Conservation (phyloP, 148 eudicot species). For the Arbutus unedo region DNA sequence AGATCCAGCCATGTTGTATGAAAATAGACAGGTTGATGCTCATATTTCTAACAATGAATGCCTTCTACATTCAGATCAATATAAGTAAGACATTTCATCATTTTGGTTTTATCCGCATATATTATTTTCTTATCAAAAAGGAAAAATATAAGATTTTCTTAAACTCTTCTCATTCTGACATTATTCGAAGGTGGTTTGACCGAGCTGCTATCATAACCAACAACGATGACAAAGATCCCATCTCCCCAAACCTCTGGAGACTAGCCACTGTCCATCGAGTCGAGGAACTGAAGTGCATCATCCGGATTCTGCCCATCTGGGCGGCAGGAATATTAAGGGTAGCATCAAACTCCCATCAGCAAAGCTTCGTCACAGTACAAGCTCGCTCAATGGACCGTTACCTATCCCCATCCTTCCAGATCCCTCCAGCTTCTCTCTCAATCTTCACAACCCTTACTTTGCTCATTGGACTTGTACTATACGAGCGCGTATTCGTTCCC, state of each 20-base stretch:
- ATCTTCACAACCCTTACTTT: constrained; percentile 34
- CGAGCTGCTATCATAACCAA: constrained; percentile 51
- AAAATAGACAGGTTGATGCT: constrained; percentile 49
- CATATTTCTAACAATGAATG: constrained; percentile 40
- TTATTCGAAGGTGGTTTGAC: constrained; percentile 50
- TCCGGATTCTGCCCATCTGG: constrained; percentile 61
- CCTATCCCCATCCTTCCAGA: constrained; percentile 48
- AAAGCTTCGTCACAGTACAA: constrained; percentile 51
- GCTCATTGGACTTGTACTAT: constrained; percentile 32
- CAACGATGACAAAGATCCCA: constrained; percentile 28
- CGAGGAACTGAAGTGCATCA: constrained; percentile 57
- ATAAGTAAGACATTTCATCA: constrained; percentile 34
- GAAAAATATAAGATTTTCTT: too few relatives aligned
- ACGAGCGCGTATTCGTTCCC: constrained; percentile 53
- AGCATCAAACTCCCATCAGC: constrained; percentile 43
- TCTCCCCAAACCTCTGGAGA: constrained; percentile 55
- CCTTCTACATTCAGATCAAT: constrained; percentile 52
- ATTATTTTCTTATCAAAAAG: neutral
- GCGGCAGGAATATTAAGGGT: constrained; percentile 48
- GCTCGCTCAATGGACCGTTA: constrained; percentile 57
- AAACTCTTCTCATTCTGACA: constrained; percentile 14
- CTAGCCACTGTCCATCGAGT: constrained; percentile 61
- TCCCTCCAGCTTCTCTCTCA: constrained; percentile 52
- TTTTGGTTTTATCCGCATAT: neutral
- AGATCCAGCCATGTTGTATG: constrained; percentile 28